phyloP scores from a whole-genome alignment of 202 grass and related monocot genomes.

The Cymbopogon flexuosus region DNA sequence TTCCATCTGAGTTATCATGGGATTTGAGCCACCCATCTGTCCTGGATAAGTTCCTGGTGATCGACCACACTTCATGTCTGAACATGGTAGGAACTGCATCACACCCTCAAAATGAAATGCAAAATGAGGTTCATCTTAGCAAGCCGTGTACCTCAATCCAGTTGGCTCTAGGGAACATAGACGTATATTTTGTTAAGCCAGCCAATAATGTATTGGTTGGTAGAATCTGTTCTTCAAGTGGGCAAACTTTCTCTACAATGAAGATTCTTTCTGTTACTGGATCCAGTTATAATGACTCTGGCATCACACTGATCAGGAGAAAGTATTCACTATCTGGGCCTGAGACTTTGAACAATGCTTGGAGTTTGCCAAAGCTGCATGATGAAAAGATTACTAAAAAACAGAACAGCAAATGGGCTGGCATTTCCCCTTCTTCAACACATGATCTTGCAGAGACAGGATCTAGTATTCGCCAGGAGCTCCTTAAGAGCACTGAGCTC shows the following conservation, averaged over 20 bases:
- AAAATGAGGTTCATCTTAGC: conserved; percentile 32
- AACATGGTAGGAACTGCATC: conserved; percentile 36
- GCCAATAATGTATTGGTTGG: conserved; percentile 26
- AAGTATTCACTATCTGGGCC: conserved; percentile 44
- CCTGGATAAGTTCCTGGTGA: conserved; percentile 67
- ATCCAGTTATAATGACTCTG: conserved; percentile 39
- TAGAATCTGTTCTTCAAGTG: conserved; percentile 34
- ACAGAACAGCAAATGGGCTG: conserved; percentile 54
- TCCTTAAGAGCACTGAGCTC: conserved; percentile 70
- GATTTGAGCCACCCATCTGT: conserved; percentile 52
- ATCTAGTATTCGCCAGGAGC: conserved; percentile 50
- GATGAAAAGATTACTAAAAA: conserved; percentile 49
- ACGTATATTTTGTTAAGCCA: conserved; percentile 73
- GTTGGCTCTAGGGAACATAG: conserved; percentile 56
- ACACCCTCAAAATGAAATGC: conserved; percentile 36
- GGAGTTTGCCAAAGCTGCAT: conserved; percentile 71
- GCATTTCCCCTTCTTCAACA: conserved; percentile 64
- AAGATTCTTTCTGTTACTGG: conserved; percentile 76
- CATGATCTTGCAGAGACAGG: conserved; percentile 60
- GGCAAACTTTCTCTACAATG: conserved; percentile 47
- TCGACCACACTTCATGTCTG: conserved; percentile 62
- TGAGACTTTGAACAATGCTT: conserved; percentile 61
- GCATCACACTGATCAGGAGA: conserved; percentile 61
- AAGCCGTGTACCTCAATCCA: conserved; percentile 57
- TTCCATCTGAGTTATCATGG: conserved; percentile 51